Evolutionary conservation across 2,329 filamentous ascomycete genomes (phyloP), one percentile per base, ranked within the genome.

Genomic region (Aureobasidium subglaciale): DNA sequence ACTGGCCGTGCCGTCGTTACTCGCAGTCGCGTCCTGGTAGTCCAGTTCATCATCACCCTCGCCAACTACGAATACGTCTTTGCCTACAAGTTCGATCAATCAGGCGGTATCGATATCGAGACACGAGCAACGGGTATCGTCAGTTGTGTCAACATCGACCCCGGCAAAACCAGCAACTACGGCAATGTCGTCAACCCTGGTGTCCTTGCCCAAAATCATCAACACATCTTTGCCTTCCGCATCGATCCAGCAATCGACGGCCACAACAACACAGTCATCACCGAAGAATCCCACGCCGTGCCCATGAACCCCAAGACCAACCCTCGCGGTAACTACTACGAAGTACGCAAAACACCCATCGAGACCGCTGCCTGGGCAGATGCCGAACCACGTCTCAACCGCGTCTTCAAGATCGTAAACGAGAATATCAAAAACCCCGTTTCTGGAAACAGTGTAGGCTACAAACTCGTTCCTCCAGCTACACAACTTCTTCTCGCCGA

Each of bases 1-100:
- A 87, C 82, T 0, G 74, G 76, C 25, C 76, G 81, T 1, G 82
- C 82, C 0, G 81, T 83, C 1, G 81, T 86, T 0, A 80, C 80
- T 0, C 75, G 85, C 7, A 74, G 77, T 56, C 77, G 84, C 1
- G 79, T 85, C 61, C 74, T 87, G 2, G 82, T 87, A 0, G 67
- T 87, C 2, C 84, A 87, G 61, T 84, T 80, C 64, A 83, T 87
- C 67, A 81, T 84, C 60, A 87, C 84, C 0, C 76, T 87, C 2
- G 81, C 81, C 18, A 87, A 88, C 69, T 87, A 88, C 71, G 84
- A 87, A 63, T 87, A 87, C 64, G 77, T 86, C 37, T 80, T 87
- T 57, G 77, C 79, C 2, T 86, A 78, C 68, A 79, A 82, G 59
- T 81, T 88, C 58, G 80, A 85, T 63, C 83, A 83, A 41, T 76